phyloP scores from a whole-genome alignment of 164 flowering plant species.

The Vitis rupestris region DNA sequence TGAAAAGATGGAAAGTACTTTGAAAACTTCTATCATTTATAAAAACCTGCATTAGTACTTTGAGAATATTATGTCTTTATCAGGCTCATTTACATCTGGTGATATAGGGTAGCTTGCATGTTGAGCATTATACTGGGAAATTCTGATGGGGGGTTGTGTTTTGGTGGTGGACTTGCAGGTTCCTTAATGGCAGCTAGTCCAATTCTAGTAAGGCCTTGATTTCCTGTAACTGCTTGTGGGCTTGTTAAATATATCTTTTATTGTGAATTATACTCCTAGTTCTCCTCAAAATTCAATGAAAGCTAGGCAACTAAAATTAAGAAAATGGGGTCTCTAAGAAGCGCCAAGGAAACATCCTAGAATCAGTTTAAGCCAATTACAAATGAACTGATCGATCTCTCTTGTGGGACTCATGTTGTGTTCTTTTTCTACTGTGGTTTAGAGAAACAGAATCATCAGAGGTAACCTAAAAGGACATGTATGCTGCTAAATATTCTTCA shows the following conservation, averaged over 20 bases:
- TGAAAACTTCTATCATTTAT: too few species aligned
- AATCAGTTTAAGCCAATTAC: too few species aligned
- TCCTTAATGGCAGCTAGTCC: constrained; percentile 19
- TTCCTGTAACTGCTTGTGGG: background rate
- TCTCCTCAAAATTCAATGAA: too few species aligned
- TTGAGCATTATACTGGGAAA: constrained; percentile 13
- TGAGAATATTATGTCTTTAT: constrained; percentile 22
- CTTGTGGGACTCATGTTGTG: background rate
- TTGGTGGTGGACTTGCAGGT: constrained; percentile 26
- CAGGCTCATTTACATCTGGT: constrained; percentile 16
- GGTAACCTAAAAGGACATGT: constrained; percentile 2
- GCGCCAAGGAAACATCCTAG: too few species aligned
- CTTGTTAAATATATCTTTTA: background rate
- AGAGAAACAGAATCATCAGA: constrained; percentile 2
- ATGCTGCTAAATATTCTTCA: constrained; percentile 1
- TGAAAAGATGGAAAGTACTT: too few species aligned
- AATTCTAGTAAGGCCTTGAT: constrained; percentile 13
- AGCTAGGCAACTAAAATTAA: too few species aligned
- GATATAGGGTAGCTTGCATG: constrained; percentile 3
- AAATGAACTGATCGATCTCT: background rate
- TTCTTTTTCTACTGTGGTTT: constrained; percentile 8
- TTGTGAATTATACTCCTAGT: too few species aligned
- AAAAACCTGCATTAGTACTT: background rate
- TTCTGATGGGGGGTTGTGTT: constrained; percentile 19
- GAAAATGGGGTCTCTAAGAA: too few species aligned